Percentiles rank a stretch among this genome's conserved stretches.
phyloP scores from a whole-genome alignment of 208 protist genomes.

The Blechomonas ayalai region DNA sequence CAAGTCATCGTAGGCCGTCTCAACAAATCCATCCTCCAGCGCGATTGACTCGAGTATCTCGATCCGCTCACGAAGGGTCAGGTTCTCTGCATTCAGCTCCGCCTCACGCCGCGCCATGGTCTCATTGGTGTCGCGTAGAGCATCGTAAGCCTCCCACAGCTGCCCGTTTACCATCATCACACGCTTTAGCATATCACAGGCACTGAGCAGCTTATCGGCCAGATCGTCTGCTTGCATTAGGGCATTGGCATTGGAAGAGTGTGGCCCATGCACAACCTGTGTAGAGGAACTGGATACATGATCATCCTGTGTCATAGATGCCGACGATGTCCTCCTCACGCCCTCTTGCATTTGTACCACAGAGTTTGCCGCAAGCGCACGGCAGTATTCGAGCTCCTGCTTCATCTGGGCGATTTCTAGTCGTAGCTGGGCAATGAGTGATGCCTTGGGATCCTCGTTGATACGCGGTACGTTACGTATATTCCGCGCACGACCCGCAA shows the following conservation, averaged over 20 bases:
- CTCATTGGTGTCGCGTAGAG: conserved; percentile 25
- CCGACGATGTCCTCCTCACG: background rate
- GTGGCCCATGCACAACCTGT: too few species aligned
- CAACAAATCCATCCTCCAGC: conserved; percentile 36
- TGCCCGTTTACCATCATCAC: conserved; percentile 66
- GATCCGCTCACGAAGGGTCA: conserved; percentile 73
- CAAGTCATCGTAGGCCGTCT: background rate
- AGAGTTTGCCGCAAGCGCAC: conserved; percentile 21
- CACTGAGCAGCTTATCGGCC: conserved; percentile 66
- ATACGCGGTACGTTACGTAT: conserved; percentile 82
- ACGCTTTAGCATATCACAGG: conserved; percentile 71
- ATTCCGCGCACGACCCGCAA: conserved; percentile 79
- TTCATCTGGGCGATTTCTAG: conserved; percentile 70
- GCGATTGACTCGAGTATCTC: conserved; percentile 82
- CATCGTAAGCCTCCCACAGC: conserved; percentile 73
- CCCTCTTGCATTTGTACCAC: background rate
- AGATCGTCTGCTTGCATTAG: conserved; percentile 37
- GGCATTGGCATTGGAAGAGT: too few species aligned
- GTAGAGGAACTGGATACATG: too few species aligned
- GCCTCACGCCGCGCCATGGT: conserved; percentile 43
- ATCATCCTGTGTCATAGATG: background rate
- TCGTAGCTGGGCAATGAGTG: conserved; percentile 59
- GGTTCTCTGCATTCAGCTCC: conserved; percentile 83
- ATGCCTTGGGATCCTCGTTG: conserved; percentile 72
- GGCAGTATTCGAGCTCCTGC: conserved; percentile 72